Percentiles rank a stretch among this genome's conserved stretches.
Evolutionary conservation across 2,329 filamentous ascomycete species (phyloP).

Genomic region (Apiospora koreana): DNA sequence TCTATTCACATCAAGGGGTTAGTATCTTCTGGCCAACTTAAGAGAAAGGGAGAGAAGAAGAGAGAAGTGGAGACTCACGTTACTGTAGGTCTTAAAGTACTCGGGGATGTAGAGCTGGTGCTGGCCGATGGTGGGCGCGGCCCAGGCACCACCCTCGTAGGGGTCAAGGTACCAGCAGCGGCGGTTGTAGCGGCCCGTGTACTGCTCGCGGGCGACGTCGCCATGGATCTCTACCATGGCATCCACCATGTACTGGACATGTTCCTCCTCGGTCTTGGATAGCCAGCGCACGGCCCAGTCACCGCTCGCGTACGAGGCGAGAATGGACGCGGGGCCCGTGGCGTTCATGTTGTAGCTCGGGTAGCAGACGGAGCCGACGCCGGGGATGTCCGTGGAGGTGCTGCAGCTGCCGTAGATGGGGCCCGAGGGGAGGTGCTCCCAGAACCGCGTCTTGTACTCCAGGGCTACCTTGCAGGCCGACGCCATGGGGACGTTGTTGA

Average conservation of each 20-base stretch:
- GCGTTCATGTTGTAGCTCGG: constrained; percentile 67
- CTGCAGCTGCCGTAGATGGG: constrained; percentile 67
- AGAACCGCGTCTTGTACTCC: constrained; percentile 67
- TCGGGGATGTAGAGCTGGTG: constrained; percentile 70
- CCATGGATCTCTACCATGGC: constrained; percentile 71
- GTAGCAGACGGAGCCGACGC: constrained; percentile 65
- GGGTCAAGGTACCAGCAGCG: constrained; percentile 67
- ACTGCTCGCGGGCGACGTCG: constrained; percentile 58
- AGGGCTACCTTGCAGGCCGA: constrained; percentile 61
- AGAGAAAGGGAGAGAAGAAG: background rate
- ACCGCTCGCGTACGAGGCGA: constrained; percentile 59
- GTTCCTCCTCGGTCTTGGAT: constrained; percentile 56
- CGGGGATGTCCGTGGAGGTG: constrained; percentile 56
- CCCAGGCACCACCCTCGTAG: constrained; percentile 64
- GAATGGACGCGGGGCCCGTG: constrained; percentile 59
- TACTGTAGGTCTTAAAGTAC: constrained; percentile 70
- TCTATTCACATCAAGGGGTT: constrained; percentile 33
- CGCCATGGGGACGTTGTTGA: constrained; percentile 46
- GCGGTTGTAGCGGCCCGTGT: constrained; percentile 64
- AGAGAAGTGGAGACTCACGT: constrained; percentile 34
- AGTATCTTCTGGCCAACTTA: background rate
- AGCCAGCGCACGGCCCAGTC: constrained; percentile 41
- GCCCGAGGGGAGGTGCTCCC: constrained; percentile 47
- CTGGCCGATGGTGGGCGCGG: constrained; percentile 60
- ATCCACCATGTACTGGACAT: constrained; percentile 63